phyloP scores from a whole-genome alignment of 148 eudicot species.

The Dianthus caryophyllus region DNA sequence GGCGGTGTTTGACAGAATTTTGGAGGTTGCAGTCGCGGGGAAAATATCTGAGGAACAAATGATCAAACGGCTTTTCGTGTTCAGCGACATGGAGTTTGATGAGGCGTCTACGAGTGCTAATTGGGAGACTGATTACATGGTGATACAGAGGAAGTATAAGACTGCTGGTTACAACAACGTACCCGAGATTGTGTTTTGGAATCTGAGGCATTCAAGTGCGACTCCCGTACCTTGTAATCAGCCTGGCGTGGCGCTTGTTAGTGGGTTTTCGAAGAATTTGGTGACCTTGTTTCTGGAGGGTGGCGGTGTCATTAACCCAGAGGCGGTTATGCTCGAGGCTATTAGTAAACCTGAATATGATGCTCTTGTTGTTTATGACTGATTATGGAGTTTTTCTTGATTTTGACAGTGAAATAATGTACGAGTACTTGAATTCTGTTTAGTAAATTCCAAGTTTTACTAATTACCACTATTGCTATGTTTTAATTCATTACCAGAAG shows the following conservation, averaged over 20 bases:
- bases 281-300: conserved; percentile 38
- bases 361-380: conserved; percentile 14
- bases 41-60: conserved; percentile 30
- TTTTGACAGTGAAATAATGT: not conserved
- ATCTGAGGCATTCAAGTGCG: conserved; percentile 36
- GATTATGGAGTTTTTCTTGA: not conserved
- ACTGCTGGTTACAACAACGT: conserved; percentile 18
- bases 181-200: conserved; percentile 42
- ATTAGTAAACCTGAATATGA: conserved; percentile 21
- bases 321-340: conserved; percentile 26
- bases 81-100: conserved; percentile 51
- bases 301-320: conserved; percentile 31
- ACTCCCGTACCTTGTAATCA: no score
- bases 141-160: no score
- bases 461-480: no score
- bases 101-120: conserved; percentile 13
- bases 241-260: no score
- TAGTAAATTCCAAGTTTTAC: no score
- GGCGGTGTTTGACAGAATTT: conserved; percentile 36
- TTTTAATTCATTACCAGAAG: no score
- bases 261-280: no score
- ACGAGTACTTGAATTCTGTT: no score
- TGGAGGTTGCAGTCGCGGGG: conserved; percentile 28
- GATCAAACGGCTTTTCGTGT: conserved; percentile 44
- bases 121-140: no score